Percentiles rank a stretch among this genome's conserved stretches.
Evolutionary conservation across 2,329 filamentous ascomycete species (phyloP).

Genomic region (Exophiala mesophila): DNA sequence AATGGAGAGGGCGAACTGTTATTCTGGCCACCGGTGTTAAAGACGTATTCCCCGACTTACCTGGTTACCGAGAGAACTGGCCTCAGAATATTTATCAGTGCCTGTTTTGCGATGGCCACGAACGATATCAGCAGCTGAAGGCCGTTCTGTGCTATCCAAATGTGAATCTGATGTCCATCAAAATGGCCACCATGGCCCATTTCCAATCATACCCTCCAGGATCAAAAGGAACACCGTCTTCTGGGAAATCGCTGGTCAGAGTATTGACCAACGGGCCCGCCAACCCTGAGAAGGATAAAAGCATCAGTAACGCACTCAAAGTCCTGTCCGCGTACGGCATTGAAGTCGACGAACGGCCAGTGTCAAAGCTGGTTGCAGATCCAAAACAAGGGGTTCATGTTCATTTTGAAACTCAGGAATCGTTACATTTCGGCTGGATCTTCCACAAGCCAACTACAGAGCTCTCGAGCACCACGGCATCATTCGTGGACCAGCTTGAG

Average conservation of each 20-base stretch:
- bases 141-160: conserved; percentile 6
- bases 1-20: conserved; percentile 21
- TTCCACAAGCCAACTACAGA: conserved; percentile 7
- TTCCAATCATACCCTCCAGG: conserved; percentile 4
- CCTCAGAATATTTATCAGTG: conserved; percentile 27
- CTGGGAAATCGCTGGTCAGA: conserved; percentile 7
- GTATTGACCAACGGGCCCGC: conserved; percentile 15
- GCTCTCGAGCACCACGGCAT: background rate
- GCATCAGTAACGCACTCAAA: conserved; percentile 1
- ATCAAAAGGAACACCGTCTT: background rate
- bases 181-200: conserved; percentile 7
- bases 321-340: conserved; percentile 1
- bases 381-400: conserved; percentile 12
- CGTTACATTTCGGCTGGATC: conserved; percentile 5
- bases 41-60: conserved; percentile 22
- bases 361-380: conserved; percentile 4
- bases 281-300: conserved; percentile 2
- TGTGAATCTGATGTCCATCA: background rate
- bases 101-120: conserved; percentile 26
- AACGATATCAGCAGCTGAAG: conserved; percentile 4
- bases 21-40: conserved; percentile 24
- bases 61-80: conserved; percentile 26
- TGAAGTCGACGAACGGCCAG: conserved; percentile 9
- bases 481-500: conserved; percentile 5
- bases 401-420: conserved; percentile 5